Base-by-base conservation (phyloP, 768 basidiomycete species). In the Lactifluus volemus region DNA sequence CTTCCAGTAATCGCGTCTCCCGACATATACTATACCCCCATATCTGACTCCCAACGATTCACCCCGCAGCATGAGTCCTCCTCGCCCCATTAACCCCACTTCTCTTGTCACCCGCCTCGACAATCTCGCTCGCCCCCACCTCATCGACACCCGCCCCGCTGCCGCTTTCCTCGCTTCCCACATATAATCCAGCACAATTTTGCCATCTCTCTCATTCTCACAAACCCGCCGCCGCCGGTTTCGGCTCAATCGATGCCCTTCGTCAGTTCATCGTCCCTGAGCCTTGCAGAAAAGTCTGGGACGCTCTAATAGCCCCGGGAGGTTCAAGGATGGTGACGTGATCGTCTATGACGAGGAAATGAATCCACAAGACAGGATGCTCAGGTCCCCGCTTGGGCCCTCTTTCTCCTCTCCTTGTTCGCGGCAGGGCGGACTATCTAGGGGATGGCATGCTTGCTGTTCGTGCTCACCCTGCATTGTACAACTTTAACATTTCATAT, bases 171-270 rank as follows among this genome's bases (percentile, higher is more conserved):
- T 85, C 39, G 75, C 82, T 2, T 79, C 78, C 58, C 89, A 85
- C 70, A 72, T 97, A 54, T 70, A 76, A 42, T 75, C 84, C 65
- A 88, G 86, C 71, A 81, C 61, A 94, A 94, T 73, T 79, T 97
- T 51, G 87, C 87, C 34, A 89, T 97, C 0, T 88, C 90, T 29
- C 83, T 97, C 68, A 92, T 97, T 68, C 83, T 94, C 67, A 93
- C 63, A 89, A 88, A 69, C 82, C 85, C 2, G 84, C 80, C 36
- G 83, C 80, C 64, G 84, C 25, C 25, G 25, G 81, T 2, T 82
- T 89, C 65, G 83, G 81, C 58, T 79, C 79, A 34, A 74, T 91
- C 50, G 81, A 85, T 64, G 79, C 85, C 0, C 75, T 96, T 58
- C 83, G 85, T 53, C 85, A 88, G 67, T 96, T 86, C 69, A 82